Evolutionary conservation across 805 yeast species (phyloP).

Genomic region (Limtongia smithiae): DNA sequence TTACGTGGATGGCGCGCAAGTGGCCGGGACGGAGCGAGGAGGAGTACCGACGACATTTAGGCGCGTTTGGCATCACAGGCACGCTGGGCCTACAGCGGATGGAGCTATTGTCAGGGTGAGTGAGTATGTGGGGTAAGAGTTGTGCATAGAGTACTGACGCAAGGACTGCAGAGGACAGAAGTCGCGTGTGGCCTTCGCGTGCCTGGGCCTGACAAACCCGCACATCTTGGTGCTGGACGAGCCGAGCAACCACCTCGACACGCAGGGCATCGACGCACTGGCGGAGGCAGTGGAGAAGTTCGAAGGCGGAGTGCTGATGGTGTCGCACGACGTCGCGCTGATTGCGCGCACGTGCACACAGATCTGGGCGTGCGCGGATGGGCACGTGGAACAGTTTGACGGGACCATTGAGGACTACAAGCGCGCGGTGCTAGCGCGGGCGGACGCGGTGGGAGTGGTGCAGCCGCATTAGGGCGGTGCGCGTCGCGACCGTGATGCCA

Average conservation of each 20-base stretch:
- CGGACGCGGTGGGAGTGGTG: constrained; percentile 87
- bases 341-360: constrained; percentile 87
- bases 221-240: constrained; percentile 92
- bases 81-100: constrained; percentile 87
- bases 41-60: constrained; percentile 93
- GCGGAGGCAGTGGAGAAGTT: constrained; percentile 82
- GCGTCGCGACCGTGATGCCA: too few species aligned
- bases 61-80: constrained; percentile 96
- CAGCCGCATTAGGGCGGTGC: constrained; percentile 55
- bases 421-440: constrained; percentile 74
- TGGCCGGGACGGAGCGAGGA: constrained; percentile 94
- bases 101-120: constrained; percentile 72
- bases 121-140: background rate
- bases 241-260: constrained; percentile 98
- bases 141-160: background rate
- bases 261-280: constrained; percentile 94
- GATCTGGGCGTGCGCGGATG: constrained; percentile 92
- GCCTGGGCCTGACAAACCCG: constrained; percentile 83
- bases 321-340: constrained; percentile 92
- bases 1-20: constrained; percentile 85
- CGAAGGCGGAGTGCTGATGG: constrained; percentile 96
- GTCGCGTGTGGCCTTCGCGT: constrained; percentile 97
- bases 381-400: constrained; percentile 68
- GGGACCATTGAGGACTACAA: constrained; percentile 88
- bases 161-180: constrained; percentile 65